These are phyloP conservation scores for Nitzschia inconspicua DNA, from an alignment of 108 stramenopile genomes.

Conservation along the genomic window DNA sequence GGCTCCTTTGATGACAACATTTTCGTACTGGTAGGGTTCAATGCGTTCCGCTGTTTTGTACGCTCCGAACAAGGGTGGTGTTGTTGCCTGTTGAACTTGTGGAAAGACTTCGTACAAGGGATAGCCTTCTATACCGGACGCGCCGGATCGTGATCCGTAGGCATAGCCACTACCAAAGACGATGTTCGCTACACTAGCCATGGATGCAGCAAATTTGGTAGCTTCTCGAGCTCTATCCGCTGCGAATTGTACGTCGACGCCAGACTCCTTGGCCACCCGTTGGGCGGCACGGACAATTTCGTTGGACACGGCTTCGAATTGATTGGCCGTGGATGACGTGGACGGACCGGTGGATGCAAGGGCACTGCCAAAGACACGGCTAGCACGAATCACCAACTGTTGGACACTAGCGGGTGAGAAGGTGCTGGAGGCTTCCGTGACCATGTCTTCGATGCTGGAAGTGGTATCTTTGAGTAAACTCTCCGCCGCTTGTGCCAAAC, in stretches of 20 bases:
- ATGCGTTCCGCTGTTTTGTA: constrained; percentile 26
- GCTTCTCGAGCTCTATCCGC: constrained; percentile 60
- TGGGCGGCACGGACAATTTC: constrained; percentile 39
- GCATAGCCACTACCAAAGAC: constrained; percentile 54
- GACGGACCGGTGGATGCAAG: not conserved
- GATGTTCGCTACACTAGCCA: constrained; percentile 56
- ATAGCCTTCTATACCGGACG: not conserved
- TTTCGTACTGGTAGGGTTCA: constrained; percentile 6
- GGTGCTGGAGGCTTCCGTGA: constrained; percentile 41
- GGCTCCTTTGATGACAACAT: constrained; percentile 36
- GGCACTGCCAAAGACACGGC: constrained; percentile 21
- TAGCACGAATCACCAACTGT: constrained; percentile 41
- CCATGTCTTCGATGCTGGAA: constrained; percentile 39
- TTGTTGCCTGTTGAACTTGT: not conserved
- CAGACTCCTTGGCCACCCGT: constrained; percentile 25
- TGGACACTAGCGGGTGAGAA: constrained; percentile 38
- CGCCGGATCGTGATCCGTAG: constrained; percentile 14
- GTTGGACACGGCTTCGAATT: constrained; percentile 44
- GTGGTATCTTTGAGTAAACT: constrained; percentile 52
- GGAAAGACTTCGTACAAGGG: not conserved
- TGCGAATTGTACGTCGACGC: constrained; percentile 44
- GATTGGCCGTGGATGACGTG: constrained; percentile 6
- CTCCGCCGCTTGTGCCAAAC: constrained; percentile 18
- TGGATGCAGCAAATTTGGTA: constrained; percentile 51
- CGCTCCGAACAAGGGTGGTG: constrained; percentile 27